Evolutionary conservation across 495 filamentous ascomycete species (phyloP).

Genomic region (Penicillium maclennaniae): DNA sequence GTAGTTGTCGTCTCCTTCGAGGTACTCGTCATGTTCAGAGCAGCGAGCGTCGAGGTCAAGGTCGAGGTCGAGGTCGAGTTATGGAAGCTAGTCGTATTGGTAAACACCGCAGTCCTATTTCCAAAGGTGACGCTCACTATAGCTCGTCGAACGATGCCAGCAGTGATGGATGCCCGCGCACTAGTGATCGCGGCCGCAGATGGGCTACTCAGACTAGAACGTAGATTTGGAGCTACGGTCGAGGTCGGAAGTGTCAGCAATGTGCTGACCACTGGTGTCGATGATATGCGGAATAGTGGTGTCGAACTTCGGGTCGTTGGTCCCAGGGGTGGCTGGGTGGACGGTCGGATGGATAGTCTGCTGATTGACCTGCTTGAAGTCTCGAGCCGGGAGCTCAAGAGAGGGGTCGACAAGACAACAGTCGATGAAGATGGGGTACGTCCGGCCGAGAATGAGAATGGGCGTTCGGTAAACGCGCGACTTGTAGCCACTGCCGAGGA

Average conservation of each 20-base stretch:
- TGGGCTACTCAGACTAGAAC: background rate
- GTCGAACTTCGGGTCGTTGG: background rate
- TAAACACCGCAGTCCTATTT: slow-evolving; percentile 7
- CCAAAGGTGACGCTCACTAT: background rate
- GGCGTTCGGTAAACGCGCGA: too few relatives aligned
- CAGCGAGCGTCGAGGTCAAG: background rate
- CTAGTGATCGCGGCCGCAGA: background rate
- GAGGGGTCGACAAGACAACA: background rate
- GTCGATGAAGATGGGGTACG: background rate
- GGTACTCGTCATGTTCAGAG: background rate
- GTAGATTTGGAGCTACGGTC: background rate
- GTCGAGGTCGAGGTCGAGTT: slow-evolving; percentile 1
- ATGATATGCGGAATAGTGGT: background rate
- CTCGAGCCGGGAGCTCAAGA: background rate
- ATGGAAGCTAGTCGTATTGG: slow-evolving; percentile 5
- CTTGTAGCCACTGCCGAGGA: background rate
- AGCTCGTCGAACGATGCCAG: slow-evolving; percentile 6
- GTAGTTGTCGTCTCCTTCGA: background rate
- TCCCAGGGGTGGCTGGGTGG: too few relatives aligned
- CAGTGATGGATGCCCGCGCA: background rate
- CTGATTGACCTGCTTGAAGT: background rate
- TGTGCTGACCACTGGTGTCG: background rate
- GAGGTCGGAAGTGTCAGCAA: background rate
- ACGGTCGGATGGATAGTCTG: background rate
- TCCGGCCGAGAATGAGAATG: background rate